Percentiles rank a stretch among this genome's conserved stretches.
Conservation (phyloP, 2,329 filamentous ascomycete species). For the Colletotrichum eleusines region DNA sequence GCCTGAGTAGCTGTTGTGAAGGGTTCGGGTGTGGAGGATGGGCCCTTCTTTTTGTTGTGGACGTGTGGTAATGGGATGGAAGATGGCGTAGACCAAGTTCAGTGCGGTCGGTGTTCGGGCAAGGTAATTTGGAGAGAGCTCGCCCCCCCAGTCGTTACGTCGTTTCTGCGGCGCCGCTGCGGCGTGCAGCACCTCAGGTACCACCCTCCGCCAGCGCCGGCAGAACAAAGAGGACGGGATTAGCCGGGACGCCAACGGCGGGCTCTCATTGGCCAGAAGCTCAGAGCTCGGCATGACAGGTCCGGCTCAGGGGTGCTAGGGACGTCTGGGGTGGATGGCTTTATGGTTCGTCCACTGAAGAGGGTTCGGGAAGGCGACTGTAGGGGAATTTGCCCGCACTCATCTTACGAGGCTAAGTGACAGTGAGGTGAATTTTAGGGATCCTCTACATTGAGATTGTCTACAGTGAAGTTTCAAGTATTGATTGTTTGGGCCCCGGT, state of each 20-base stretch:
- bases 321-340: conserved; percentile 29
- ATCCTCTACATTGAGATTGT: background rate
- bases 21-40: background rate
- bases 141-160: conserved; percentile 1
- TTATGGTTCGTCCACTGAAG: conserved; percentile 33
- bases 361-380: conserved; percentile 21
- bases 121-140: conserved; percentile 20
- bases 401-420: background rate
- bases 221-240: conserved; percentile 27
- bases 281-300: background rate
- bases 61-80: conserved; percentile 19
- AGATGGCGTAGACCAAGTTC: conserved; percentile 21
- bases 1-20: background rate
- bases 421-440: background rate
- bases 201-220: conserved; percentile 35
- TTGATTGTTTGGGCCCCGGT: background rate
- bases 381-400: background rate
- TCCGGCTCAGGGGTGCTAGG: conserved; percentile 4
- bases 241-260: conserved; percentile 37
- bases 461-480: background rate
- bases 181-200: conserved; percentile 36
- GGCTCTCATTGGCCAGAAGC: conserved; percentile 25
- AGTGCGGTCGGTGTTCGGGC: conserved; percentile 14
- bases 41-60: conserved; percentile 11
- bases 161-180: conserved; percentile 16